Evolutionary conservation across 257 asterid species (phyloP), one percentile per base, ranked within the genome.

Genomic region (Sherardia arvensis): DNA sequence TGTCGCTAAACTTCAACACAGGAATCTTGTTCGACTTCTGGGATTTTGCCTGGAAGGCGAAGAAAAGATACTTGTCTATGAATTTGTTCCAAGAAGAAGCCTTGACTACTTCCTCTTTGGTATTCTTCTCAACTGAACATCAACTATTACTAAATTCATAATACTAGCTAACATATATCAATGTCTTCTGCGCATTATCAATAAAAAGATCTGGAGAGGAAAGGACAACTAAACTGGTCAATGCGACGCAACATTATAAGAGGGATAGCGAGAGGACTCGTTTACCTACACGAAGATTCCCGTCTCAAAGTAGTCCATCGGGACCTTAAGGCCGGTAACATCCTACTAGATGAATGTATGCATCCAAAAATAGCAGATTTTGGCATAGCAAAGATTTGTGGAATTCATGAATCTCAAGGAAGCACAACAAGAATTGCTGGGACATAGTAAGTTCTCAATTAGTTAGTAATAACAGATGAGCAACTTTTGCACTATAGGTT

Each of bases 91-190:
- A 3, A 76, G 69, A 21, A 61, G 53, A 30, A 69, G 81, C 64
- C 81, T 76, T 22, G 81, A 76, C 38, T 25, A 33, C 40, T 54
- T 76, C 25, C 68, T 76, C 22, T 72, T 72, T 23, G 75, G 81
- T 72, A 8, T 5, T 48, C 23, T 53, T 30, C 3, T 30, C 34
- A 30, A 30, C 34, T 6, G n/a, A n/a, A n/a, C n/a, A n/a, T n/a
- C n/a, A n/a, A n/a, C n/a, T n/a, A n/a, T n/a, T n/a, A n/a, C n/a
- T n/a, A n/a, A n/a, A n/a, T n/a, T n/a, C n/a, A n/a, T n/a, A n/a
- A n/a, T n/a, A n/a, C n/a, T n/a, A n/a, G n/a, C 34, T 30, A 30
- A 30, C 34, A 30, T 30, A 6, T n/a, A n/a, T n/a, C n/a, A n/a
- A n/a, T n/a, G n/a, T n/a, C n/a, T n/a, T n/a, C n/a, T n/a, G n/a